Evolutionary conservation across 1,284 basidiomycete genomes (phyloP), one percentile per base, ranked within the genome.

Genomic region (Trichosporon sp.): DNA sequence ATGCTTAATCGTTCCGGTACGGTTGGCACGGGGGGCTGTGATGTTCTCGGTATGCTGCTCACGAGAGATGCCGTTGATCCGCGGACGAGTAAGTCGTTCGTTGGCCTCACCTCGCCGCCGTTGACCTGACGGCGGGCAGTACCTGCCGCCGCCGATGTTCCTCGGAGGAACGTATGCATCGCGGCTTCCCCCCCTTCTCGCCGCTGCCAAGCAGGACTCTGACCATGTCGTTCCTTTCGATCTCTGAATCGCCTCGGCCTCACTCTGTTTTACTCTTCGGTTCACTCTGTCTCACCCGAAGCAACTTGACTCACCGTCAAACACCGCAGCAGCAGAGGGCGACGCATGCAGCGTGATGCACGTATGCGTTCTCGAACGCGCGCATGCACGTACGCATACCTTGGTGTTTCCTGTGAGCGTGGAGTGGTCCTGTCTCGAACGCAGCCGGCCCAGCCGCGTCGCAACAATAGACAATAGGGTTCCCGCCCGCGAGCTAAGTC

Each of bases 401-500:
- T 54, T 16, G 6, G 35, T 26, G 4, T 26, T 2, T 31, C 26
- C 54, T 46, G 26, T 8, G 54, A 8, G 31, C 54, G 26, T 31
- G 12, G 26, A 11, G 12, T 31, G 14, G 19, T 32, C 12, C 16
- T 8, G 8, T 32, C 32, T 35, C 59, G 59, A 63, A 63, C 16
- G 4, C 32, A 35, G 59, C 12, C 56, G 14, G 56, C 26, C 56
- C 38, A 32, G 26, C 59, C 59, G 59, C 59, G 59, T 63, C 59
- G 59, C 10, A 37, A 63, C 59, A 35, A 63, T 31, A 16, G 32
- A 63, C 31, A 63, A 35, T 63, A 63, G 59, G 16, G 59, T 63
- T 63, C 59, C 59, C 59, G 59, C 59, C 16, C 59, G 31, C 32
- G 59, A 63, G 59, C 59, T 63, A 26, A 63, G 59, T 35, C 31